phyloP scores from a whole-genome alignment of 345 rosid species.

The Abelmoschus esculentus region DNA sequence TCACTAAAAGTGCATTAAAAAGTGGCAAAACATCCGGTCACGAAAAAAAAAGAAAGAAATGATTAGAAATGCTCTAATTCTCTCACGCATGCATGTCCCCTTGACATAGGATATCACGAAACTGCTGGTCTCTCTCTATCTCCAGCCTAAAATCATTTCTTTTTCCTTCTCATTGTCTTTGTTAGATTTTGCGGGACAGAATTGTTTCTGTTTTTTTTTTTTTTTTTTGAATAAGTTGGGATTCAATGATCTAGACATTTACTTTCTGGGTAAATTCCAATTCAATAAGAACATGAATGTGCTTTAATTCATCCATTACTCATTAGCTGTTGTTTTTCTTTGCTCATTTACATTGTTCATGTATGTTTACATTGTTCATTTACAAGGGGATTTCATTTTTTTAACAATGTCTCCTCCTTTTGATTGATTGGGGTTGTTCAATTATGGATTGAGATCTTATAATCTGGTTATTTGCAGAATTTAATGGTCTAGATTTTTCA shows the following conservation, averaged over 20 bases:
- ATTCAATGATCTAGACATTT: not conserved
- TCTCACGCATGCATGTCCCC: not conserved
- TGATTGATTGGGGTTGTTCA: not conserved
- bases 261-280: slow-evolving; percentile 16
- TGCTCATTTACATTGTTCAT: slow-evolving; percentile 3
- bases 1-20: not conserved
- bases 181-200: not conserved
- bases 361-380: not conserved
- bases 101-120: slow-evolving; percentile 11
- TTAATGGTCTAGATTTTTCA: slow-evolving; percentile 3
- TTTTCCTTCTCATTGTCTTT: not conserved
- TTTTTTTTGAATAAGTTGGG: not conserved
- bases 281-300: slow-evolving; percentile 13
- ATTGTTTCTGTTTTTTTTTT: no score
- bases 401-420: not conserved
- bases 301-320: slow-evolving; percentile 15
- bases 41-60: not conserved
- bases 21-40: not conserved
- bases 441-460: slow-evolving; percentile 12
- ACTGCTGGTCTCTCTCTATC: not conserved
- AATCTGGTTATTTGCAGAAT: slow-evolving; percentile 8
- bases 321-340: slow-evolving; percentile 12
- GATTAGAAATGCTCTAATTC: not conserved
- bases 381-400: not conserved
- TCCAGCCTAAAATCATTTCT: not conserved